Conservation (phyloP, 169 alveolate species). For the Theileria parva region DNA sequence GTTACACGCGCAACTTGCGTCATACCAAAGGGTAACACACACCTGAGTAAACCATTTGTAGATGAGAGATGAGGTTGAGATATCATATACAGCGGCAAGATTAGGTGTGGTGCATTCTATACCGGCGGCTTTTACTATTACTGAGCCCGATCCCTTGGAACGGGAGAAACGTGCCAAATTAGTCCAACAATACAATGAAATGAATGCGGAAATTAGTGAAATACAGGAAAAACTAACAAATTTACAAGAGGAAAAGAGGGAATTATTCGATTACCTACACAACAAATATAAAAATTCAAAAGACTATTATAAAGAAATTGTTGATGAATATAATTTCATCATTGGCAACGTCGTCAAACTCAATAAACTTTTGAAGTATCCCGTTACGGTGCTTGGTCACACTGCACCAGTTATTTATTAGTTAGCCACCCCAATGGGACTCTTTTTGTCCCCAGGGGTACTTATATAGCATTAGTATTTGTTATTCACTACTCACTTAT, state of each 20-base stretch:
- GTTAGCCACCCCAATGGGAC: background rate
- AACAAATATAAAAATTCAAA: slow-evolving; percentile 9
- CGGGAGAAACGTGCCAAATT: slow-evolving; percentile 22
- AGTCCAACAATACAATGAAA: slow-evolving; percentile 10
- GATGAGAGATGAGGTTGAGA: slow-evolving; percentile 35
- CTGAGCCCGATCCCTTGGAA: slow-evolving; percentile 26
- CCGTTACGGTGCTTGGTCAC: background rate
- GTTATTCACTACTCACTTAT: background rate
- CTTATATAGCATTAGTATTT: background rate
- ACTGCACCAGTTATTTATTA: background rate
- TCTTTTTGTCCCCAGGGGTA: no score
- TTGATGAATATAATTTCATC: slow-evolving; percentile 35
- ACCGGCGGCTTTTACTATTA: slow-evolving; percentile 47
- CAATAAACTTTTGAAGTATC: background rate
- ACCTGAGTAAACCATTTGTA: background rate
- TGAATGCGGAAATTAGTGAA: slow-evolving; percentile 22
- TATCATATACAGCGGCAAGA: slow-evolving; percentile 43
- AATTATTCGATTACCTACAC: slow-evolving; percentile 29
- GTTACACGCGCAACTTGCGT: background rate
- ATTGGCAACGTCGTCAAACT: slow-evolving; percentile 6
- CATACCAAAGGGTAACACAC: background rate
- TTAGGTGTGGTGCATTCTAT: slow-evolving; percentile 51
- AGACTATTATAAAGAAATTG: slow-evolving; percentile 28
- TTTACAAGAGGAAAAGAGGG: slow-evolving; percentile 16
- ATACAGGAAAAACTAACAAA: slow-evolving; percentile 23